phyloP scores from a whole-genome alignment of 768 basidiomycete genomes.

The Pisolithus microcarpus region DNA sequence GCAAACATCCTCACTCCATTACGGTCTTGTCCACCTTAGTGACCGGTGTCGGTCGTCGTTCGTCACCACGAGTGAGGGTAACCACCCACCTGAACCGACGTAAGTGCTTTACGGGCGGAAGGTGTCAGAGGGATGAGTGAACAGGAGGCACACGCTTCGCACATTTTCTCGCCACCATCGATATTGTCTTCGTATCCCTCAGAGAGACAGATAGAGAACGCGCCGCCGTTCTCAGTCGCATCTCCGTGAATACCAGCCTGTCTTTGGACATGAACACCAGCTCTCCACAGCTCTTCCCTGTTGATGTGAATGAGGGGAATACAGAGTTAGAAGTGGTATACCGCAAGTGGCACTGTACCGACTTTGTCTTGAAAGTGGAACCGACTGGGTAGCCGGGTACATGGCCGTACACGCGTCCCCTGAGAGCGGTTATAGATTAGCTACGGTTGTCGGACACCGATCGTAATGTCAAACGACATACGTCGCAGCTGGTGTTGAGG shows the following conservation, averaged over 20 bases:
- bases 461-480: not conserved
- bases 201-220: slow-evolving; percentile 37
- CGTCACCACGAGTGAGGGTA: not conserved
- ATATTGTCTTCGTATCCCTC: slow-evolving; percentile 37
- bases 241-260: slow-evolving; percentile 37
- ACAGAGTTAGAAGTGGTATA: not conserved
- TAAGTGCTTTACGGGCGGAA: slow-evolving; percentile 22
- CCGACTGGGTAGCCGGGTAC: slow-evolving; percentile 20
- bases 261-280: slow-evolving; percentile 28
- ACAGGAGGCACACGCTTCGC: slow-evolving; percentile 3
- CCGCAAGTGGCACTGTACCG: slow-evolving; percentile 5
- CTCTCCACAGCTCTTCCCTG: slow-evolving; percentile 16
- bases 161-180: slow-evolving; percentile 34
- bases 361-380: slow-evolving; percentile 13
- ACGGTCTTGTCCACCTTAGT: not conserved
- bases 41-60: not conserved
- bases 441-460: not conserved
- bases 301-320: not conserved
- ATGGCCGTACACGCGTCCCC: slow-evolving; percentile 22
- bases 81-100: slow-evolving; percentile 25
- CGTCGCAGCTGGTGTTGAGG: not conserved
- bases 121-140: not conserved
- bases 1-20: not conserved
- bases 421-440: not conserved
- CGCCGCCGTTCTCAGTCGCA: slow-evolving; percentile 16